Percentiles rank a stretch among this genome's conserved stretches.
These are phyloP conservation scores for Penicillium waksmanii DNA, from an alignment of 495 filamentous ascomycete genomes.

Conservation along the genomic window DNA sequence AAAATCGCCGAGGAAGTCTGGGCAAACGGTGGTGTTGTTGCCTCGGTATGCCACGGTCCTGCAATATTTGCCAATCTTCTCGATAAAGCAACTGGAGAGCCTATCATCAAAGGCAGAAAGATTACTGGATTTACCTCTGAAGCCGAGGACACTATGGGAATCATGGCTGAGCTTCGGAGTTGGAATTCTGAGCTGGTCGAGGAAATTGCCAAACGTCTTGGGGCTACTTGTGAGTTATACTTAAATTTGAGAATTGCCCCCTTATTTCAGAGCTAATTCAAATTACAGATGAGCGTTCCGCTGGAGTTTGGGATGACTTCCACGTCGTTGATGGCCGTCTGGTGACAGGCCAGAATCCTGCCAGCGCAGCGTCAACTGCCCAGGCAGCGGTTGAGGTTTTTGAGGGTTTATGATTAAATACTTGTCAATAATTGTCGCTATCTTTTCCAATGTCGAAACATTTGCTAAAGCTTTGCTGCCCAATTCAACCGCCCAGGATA, in stretches of 20 bases:
- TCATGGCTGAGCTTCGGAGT: slow-evolving; percentile 35
- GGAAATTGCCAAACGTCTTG: slow-evolving; percentile 32
- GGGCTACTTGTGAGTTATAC: slow-evolving; percentile 41
- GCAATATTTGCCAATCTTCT: slow-evolving; percentile 47
- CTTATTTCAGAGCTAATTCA: slow-evolving; percentile 3
- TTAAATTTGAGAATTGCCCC: slow-evolving; percentile 3
- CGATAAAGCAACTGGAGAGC: slow-evolving; percentile 39
- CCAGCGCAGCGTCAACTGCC: slow-evolving; percentile 56
- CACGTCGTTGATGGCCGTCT: slow-evolving; percentile 57
- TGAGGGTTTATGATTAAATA: slow-evolving; percentile 17
- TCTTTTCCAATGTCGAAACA: too few relatives aligned
- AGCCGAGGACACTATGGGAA: slow-evolving; percentile 43
- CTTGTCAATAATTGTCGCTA: neutral
- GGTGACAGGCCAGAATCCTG: slow-evolving; percentile 74
- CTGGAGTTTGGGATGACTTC: slow-evolving; percentile 52
- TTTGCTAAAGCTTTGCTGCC: too few relatives aligned
- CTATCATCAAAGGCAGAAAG: slow-evolving; percentile 44
- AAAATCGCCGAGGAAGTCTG: slow-evolving; percentile 43
- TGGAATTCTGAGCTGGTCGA: slow-evolving; percentile 47
- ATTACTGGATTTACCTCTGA: slow-evolving; percentile 52
- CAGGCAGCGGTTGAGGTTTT: slow-evolving; percentile 49
- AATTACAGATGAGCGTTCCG: slow-evolving; percentile 36
- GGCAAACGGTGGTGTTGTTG: slow-evolving; percentile 45
- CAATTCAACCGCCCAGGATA: too few relatives aligned
- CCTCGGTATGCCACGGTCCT: slow-evolving; percentile 44